Percentiles rank a stretch among this genome's conserved stretches.
phyloP scores from a whole-genome alignment of 768 basidiomycete species.

The Boletus reticuloceps region DNA sequence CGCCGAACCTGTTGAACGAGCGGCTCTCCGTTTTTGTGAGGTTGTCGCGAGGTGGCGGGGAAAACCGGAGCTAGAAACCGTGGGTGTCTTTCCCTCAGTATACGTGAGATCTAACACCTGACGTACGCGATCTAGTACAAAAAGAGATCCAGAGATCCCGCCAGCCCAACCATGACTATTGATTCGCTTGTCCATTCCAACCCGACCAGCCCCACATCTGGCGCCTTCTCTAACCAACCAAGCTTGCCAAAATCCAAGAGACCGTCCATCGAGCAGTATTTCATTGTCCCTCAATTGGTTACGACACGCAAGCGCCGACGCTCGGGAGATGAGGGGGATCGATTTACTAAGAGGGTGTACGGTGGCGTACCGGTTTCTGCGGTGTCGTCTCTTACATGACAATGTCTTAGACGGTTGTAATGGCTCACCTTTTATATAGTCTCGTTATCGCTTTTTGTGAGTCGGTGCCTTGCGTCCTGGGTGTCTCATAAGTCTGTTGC shows the following conservation, averaged over 20 bases:
- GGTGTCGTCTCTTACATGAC: constrained; percentile 17
- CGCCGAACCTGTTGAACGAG: constrained; percentile 77
- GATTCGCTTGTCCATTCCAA: constrained; percentile 71
- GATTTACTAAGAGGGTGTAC: constrained; percentile 22
- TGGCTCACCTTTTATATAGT: constrained; percentile 20
- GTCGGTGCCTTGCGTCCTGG: background rate
- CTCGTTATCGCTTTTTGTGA: constrained; percentile 25
- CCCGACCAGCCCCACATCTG: constrained; percentile 53
- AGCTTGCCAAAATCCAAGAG: constrained; percentile 22
- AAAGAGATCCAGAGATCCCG: constrained; percentile 40
- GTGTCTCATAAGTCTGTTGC: background rate
- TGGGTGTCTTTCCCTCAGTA: constrained; percentile 25
- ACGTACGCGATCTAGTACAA: constrained; percentile 49
- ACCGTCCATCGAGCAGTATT: constrained; percentile 40
- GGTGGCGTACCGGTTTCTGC: constrained; percentile 8
- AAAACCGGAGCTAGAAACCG: constrained; percentile 80
- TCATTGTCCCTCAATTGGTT: constrained; percentile 22
- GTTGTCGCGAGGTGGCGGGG: constrained; percentile 81
- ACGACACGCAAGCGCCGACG: constrained; percentile 28
- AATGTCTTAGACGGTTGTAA: background rate
- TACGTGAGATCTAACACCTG: constrained; percentile 14
- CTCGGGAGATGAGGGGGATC: constrained; percentile 25
- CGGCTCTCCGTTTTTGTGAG: constrained; percentile 76
- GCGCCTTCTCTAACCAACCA: constrained; percentile 19
- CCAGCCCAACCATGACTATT: constrained; percentile 50